Percentiles rank a stretch among this genome's conserved stretches.
These are phyloP conservation scores for Mycena floridula DNA, from an alignment of 768 basidiomycete species.

Conservation along the genomic window DNA sequence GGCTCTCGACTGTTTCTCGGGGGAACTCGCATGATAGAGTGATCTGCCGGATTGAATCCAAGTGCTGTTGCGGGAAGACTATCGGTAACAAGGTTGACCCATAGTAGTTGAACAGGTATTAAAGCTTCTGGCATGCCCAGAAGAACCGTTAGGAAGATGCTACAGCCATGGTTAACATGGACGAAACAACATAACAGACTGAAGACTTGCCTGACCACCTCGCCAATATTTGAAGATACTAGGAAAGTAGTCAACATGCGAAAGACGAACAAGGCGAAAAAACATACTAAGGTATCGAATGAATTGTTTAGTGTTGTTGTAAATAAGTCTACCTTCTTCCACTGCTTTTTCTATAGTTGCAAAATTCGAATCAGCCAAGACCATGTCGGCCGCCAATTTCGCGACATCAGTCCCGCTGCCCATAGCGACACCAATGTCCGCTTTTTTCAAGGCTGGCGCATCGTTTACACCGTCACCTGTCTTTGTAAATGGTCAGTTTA, in stretches of 20 bases:
- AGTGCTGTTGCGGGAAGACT: conserved; percentile 94
- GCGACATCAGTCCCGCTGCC: conserved; percentile 98
- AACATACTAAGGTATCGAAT: conserved; percentile 93
- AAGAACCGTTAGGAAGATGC: conserved; percentile 95
- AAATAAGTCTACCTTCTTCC: conserved; percentile 95
- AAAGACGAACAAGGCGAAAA: conserved; percentile 5
- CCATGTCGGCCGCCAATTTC: conserved; percentile 97
- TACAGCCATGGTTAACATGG: conserved; percentile 7
- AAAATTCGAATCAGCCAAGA: conserved; percentile 95
- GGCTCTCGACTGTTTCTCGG: conserved; percentile 89
- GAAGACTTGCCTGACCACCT: conserved; percentile 66
- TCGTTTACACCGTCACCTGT: conserved; percentile 98
- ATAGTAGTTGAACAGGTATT: conserved; percentile 95
- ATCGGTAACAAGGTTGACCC: conserved; percentile 98
- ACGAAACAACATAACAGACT: too few species aligned
- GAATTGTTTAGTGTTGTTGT: conserved; percentile 99
- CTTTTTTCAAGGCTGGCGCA: conserved; percentile 93
- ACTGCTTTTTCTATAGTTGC: conserved; percentile 95
- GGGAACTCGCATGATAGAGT: conserved; percentile 93
- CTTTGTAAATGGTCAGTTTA: conserved; percentile 27
- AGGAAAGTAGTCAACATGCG: conserved; percentile 1
- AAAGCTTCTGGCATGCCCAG: conserved; percentile 99
- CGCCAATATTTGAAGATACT: conserved; percentile 96
- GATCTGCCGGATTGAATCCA: conserved; percentile 96
- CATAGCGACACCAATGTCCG: conserved; percentile 98